Evolutionary conservation across 2,329 filamentous ascomycete genomes (phyloP).

Genomic region (Hymenoscyphus repandus): DNA sequence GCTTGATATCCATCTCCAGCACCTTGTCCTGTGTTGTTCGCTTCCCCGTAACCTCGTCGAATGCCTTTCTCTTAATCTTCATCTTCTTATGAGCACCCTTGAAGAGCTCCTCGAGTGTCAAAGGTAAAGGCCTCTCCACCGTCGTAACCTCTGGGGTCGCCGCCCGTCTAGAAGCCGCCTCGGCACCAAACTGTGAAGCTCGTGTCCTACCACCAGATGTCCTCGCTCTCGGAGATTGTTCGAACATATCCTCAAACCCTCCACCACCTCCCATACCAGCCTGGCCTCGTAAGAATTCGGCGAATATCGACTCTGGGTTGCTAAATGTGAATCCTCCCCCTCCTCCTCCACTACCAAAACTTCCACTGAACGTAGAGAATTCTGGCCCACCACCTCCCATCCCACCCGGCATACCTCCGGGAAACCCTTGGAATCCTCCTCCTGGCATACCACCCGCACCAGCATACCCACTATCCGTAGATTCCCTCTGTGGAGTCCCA

Average conservation of each 20-base stretch:
- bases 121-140: slow-evolving; percentile 74
- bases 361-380: slow-evolving; percentile 44
- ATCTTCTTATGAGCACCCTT: slow-evolving; percentile 90
- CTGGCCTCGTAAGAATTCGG: slow-evolving; percentile 67
- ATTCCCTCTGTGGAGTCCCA: slow-evolving; percentile 56
- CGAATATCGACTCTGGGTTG: slow-evolving; percentile 78
- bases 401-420: slow-evolving; percentile 48
- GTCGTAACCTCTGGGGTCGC: slow-evolving; percentile 82
- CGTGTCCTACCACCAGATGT: slow-evolving; percentile 41
- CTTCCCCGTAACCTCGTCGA: slow-evolving; percentile 74
- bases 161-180: slow-evolving; percentile 36
- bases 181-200: slow-evolving; percentile 35
- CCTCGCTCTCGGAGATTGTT: slow-evolving; percentile 29
- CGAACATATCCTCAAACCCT: slow-evolving; percentile 50
- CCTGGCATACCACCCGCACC: slow-evolving; percentile 49
- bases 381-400: slow-evolving; percentile 41
- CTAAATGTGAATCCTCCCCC: slow-evolving; percentile 73
- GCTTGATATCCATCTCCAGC: slow-evolving; percentile 91
- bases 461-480: slow-evolving; percentile 54
- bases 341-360: slow-evolving; percentile 39
- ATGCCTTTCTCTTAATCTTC: slow-evolving; percentile 96
- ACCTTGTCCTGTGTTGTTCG: slow-evolving; percentile 83
- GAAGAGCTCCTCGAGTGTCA: slow-evolving; percentile 85
- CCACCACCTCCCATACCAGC: slow-evolving; percentile 38
- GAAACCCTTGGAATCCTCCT: slow-evolving; percentile 45